Percentiles rank a stretch among this genome's conserved stretches.
Evolutionary conservation across 805 yeast species (phyloP).

Genomic region (Starmerella bacillaris): DNA sequence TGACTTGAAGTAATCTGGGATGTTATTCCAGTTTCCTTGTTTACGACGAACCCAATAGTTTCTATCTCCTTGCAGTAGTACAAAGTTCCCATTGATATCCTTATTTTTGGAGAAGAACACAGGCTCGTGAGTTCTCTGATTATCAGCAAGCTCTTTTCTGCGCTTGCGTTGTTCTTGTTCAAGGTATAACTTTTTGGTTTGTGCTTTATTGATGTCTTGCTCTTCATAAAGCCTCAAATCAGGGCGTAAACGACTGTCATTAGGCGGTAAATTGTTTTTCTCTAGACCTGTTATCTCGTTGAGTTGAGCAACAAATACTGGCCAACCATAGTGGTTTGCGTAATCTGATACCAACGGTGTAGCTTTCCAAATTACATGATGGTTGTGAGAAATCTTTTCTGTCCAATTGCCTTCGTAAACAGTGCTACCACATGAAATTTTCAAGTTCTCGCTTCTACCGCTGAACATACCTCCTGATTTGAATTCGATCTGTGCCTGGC

Average conservation of each 20-base stretch:
- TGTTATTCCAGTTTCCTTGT: constrained; percentile 9
- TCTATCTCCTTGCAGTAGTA: constrained; percentile 33
- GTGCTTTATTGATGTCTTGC: constrained; percentile 49
- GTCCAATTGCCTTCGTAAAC: constrained; percentile 65
- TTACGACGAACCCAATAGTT: constrained; percentile 67
- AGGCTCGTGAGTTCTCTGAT: constrained; percentile 34
- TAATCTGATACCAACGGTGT: constrained; percentile 44
- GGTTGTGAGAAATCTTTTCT: constrained; percentile 20
- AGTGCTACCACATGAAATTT: constrained; percentile 17
- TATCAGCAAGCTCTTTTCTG: constrained; percentile 39
- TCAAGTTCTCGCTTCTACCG: constrained; percentile 56
- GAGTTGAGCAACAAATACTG: constrained; percentile 61
- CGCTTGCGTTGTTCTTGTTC: constrained; percentile 71
- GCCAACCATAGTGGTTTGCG: constrained; percentile 63
- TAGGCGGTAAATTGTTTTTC: constrained; percentile 46
- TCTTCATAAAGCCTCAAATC: constrained; percentile 56
- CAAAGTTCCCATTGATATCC: constrained; percentile 19
- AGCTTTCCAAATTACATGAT: constrained; percentile 45
- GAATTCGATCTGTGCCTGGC: constrained; percentile 52
- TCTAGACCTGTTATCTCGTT: constrained; percentile 67
- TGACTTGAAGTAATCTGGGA: constrained; percentile 12
- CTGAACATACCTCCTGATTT: constrained; percentile 73
- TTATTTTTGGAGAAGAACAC: constrained; percentile 39
- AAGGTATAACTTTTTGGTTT: constrained; percentile 41
- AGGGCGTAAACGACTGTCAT: constrained; percentile 81